These are phyloP conservation scores for Suillus alpinus DNA, from an alignment of 768 basidiomycete genomes.

Conservation along the genomic window DNA sequence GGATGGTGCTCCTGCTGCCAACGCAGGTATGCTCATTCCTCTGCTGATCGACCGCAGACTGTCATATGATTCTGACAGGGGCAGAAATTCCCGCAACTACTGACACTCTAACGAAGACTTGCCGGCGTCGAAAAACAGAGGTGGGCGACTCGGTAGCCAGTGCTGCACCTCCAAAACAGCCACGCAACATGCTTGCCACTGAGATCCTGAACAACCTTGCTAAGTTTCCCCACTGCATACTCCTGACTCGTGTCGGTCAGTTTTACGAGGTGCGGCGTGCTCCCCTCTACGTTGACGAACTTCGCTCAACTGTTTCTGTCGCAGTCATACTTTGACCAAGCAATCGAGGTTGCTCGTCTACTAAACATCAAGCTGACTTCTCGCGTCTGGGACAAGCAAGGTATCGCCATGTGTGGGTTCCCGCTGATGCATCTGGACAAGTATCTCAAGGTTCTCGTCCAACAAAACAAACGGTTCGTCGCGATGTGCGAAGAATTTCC, in stretches of 20 bases:
- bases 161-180: conserved; percentile 17
- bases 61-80: not conserved
- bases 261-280: conserved; percentile 79
- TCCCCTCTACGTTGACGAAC: not conserved
- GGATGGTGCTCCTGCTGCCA: not conserved
- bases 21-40: not conserved
- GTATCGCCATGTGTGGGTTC: conserved; percentile 88
- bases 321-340: conserved; percentile 95
- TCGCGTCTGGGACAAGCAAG: conserved; percentile 66
- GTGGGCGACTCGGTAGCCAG: conserved; percentile 1
- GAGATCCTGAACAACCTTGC: conserved; percentile 71
- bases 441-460: conserved; percentile 81
- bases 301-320: conserved; percentile 5
- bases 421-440: conserved; percentile 83
- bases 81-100: no score
- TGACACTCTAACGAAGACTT: not conserved
- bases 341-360: conserved; percentile 68
- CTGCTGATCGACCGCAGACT: not conserved
- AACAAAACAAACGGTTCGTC: conserved; percentile 79
- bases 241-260: conserved; percentile 89
- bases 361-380: conserved; percentile 83
- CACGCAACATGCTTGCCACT: conserved; percentile 55
- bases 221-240: conserved; percentile 82
- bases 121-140: not conserved
- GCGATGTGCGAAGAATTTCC: conserved; percentile 94